Conservation (phyloP, 2,329 filamentous ascomycete genomes). For the Trichocomaceae sp. region DNA sequence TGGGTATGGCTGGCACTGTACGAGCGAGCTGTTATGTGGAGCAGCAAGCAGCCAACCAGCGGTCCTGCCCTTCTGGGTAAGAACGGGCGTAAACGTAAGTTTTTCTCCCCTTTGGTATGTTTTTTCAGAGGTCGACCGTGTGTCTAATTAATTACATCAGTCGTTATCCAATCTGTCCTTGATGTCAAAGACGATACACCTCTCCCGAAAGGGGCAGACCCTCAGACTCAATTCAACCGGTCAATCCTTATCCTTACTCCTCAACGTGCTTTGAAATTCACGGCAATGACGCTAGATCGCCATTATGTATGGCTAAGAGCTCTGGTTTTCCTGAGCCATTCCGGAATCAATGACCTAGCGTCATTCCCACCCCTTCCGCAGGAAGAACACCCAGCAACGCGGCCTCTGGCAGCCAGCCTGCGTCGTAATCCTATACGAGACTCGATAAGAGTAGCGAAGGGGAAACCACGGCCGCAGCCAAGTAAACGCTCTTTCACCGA, state of each 20-base stretch:
- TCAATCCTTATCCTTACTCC: conserved; percentile 94
- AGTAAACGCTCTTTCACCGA: conserved; percentile 36
- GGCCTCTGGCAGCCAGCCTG: conserved; percentile 44
- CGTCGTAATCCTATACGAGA: conserved; percentile 65
- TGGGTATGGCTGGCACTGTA: conserved; percentile 99
- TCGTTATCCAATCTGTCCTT: conserved; percentile 89
- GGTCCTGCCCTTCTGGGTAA: conserved; percentile 88
- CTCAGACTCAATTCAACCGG: conserved; percentile 65
- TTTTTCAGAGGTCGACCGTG: not conserved
- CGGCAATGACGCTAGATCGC: conserved; percentile 70
- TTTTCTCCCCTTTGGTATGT: not conserved
- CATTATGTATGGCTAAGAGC: conserved; percentile 95
- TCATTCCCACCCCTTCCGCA: conserved; percentile 47
- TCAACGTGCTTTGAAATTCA: conserved; percentile 91
- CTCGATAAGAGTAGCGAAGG: conserved; percentile 83
- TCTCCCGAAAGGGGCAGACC: conserved; percentile 60
- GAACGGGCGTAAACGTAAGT: conserved; percentile 86
- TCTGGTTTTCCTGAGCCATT: conserved; percentile 89
- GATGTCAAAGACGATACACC: conserved; percentile 94
- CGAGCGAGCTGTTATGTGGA: conserved; percentile 94
- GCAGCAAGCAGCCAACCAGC: conserved; percentile 88
- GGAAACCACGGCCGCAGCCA: conserved; percentile 46
- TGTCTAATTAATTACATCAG: conserved; percentile 41
- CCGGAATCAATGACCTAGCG: conserved; percentile 69
- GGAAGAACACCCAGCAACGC: conserved; percentile 29